Evolutionary conservation across 192 early-diverging fungal species (phyloP).

Genomic region (Lobosporangium transversale): DNA sequence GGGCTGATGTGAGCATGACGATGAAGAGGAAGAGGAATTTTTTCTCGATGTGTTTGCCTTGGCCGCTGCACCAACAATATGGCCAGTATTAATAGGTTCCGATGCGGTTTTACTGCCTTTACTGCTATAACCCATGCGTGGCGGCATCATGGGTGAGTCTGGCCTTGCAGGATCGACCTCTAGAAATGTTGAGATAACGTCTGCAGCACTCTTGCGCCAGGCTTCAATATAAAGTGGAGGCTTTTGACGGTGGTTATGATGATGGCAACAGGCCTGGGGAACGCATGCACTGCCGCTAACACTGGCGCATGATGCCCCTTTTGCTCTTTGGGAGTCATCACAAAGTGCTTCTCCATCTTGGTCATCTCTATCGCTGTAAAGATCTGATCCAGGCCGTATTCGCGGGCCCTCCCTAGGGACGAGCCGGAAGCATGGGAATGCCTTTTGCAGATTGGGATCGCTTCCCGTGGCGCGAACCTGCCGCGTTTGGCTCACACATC

Average conservation of each 20-base stretch:
- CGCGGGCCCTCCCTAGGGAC: neutral
- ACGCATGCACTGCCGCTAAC: neutral
- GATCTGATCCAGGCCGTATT: neutral
- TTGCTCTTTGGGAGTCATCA: too few relatives aligned
- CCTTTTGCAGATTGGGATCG: neutral
- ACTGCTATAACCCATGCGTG: too few relatives aligned
- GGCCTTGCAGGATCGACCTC: neutral
- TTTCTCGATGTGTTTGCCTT: too few relatives aligned
- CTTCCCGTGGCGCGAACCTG: neutral
- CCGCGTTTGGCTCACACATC: neutral
- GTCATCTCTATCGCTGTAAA: neutral
- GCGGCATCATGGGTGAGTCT: conserved; percentile 3
- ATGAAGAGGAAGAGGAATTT: too few relatives aligned
- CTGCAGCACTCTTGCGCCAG: neutral
- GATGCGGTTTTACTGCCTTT: neutral
- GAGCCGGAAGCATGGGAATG: neutral
- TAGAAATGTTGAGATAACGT: neutral
- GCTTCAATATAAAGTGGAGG: neutral
- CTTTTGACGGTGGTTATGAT: neutral
- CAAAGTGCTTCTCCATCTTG: too few relatives aligned
- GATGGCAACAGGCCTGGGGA: neutral
- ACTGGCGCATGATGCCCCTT: neutral
- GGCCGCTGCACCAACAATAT: too few relatives aligned
- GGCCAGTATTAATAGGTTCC: neutral
- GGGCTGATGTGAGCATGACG: too few relatives aligned